These are phyloP conservation scores for Mycosphaerella arachidis DNA, from an alignment of 2,329 filamentous ascomycete species.

Conservation along the genomic window DNA sequence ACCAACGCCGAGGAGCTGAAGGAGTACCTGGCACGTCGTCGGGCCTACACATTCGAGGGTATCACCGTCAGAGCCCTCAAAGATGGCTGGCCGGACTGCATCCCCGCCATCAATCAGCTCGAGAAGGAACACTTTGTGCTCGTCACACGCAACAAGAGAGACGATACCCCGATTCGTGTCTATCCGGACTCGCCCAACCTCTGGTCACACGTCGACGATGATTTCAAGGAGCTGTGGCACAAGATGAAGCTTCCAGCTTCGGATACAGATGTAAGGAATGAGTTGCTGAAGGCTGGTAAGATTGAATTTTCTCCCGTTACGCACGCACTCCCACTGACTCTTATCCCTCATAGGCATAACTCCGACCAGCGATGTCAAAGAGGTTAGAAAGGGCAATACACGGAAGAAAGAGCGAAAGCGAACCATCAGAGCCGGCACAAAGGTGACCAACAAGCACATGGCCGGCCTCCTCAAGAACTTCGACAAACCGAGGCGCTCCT, in stretches of 20 bases:
- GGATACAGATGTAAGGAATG: conserved; percentile 69
- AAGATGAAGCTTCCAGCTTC: conserved; percentile 69
- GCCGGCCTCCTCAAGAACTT: conserved; percentile 73
- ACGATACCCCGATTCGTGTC: conserved; percentile 77
- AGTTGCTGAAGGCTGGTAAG: conserved; percentile 62
- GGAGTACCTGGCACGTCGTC: conserved; percentile 73
- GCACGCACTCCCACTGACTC: neutral
- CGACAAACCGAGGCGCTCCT: conserved; percentile 12
- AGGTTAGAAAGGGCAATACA: conserved; percentile 46
- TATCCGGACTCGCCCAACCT: conserved; percentile 73
- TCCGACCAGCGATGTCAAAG: conserved; percentile 76
- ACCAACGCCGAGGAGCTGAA: conserved; percentile 72
- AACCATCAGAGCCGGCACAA: conserved; percentile 68
- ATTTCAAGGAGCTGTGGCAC: conserved; percentile 81
- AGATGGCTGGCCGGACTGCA: conserved; percentile 88
- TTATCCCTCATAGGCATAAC: conserved; percentile 53
- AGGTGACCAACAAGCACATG: conserved; percentile 88
- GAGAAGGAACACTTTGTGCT: conserved; percentile 76
- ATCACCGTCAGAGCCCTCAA: conserved; percentile 86
- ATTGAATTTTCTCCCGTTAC: neutral
- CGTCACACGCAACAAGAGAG: conserved; percentile 87
- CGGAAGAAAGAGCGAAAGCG: conserved; percentile 65
- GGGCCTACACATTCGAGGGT: conserved; percentile 64
- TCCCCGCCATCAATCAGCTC: conserved; percentile 70
- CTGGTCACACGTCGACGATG: conserved; percentile 61